phyloP scores from a whole-genome alignment of 345 rosid species.

The Aegle marmelos region DNA sequence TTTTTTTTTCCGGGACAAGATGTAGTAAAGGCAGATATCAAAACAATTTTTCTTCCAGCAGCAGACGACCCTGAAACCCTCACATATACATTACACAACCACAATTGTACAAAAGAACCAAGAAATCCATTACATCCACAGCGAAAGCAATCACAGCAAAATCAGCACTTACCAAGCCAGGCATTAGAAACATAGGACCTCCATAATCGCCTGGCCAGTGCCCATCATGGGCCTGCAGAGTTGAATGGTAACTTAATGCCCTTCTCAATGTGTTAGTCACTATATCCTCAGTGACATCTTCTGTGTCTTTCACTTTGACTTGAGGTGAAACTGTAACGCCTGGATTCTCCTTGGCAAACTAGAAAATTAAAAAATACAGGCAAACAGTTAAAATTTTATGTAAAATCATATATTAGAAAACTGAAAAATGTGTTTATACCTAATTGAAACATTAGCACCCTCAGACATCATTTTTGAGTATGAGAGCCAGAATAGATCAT shows the following conservation, averaged over 20 bases:
- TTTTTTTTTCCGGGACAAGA: neutral
- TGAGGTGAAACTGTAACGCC: slow-evolving; percentile 38
- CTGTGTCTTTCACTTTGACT: slow-evolving; percentile 50
- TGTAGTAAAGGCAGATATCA: neutral
- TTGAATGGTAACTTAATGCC: slow-evolving; percentile 68
- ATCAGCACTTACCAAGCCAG: slow-evolving; percentile 66
- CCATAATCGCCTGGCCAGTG: slow-evolving; percentile 99
- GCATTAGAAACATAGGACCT: slow-evolving; percentile 97
- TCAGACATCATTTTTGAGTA: neutral
- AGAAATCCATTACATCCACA: neutral
- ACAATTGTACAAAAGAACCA: neutral
- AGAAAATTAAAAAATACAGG: slow-evolving; percentile 6
- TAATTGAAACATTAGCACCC: neutral
- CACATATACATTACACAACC: neutral
- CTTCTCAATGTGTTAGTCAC: slow-evolving; percentile 61
- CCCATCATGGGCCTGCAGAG: slow-evolving; percentile 82
- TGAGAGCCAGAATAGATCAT: neutral
- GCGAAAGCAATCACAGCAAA: neutral
- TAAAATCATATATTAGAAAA: neutral
- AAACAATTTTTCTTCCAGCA: neutral
- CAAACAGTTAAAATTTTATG: neutral
- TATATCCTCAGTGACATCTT: slow-evolving; percentile 58
- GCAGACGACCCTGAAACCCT: neutral
- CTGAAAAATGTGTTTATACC: neutral
- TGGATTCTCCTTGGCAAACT: slow-evolving; percentile 73